Conservation (phyloP, 1,139 yeast genomes). For the Hanseniaspora sp. region DNA sequence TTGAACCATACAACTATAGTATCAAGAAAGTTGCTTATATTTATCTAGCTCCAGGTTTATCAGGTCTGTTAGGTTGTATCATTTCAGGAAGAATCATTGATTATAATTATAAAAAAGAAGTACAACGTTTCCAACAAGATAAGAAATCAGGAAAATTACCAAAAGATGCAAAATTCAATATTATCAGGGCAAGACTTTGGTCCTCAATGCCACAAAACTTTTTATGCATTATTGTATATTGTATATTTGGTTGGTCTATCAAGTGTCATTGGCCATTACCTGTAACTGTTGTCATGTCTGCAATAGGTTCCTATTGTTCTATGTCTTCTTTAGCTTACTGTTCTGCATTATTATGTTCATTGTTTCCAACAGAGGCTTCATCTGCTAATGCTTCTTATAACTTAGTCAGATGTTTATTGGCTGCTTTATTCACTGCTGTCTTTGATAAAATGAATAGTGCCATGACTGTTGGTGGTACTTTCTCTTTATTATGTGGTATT, state of each 20-base stretch:
- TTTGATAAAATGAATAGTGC: constrained; percentile 43
- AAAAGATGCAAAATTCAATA: constrained; percentile 30
- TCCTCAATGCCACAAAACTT: constrained; percentile 32
- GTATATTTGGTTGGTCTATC: constrained; percentile 65
- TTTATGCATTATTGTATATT: constrained; percentile 33
- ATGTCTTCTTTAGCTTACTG: constrained; percentile 42
- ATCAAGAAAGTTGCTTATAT: constrained; percentile 53
- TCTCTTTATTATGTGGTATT: constrained; percentile 34
- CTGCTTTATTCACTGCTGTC: constrained; percentile 57
- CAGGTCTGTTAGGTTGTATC: constrained; percentile 43
- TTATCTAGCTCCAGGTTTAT: constrained; percentile 48
- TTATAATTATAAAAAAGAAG: constrained; percentile 32
- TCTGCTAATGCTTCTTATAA: constrained; percentile 53
- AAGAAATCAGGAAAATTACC: constrained; percentile 19
- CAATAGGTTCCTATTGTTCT: constrained; percentile 43
- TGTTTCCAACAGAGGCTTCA: constrained; percentile 49
- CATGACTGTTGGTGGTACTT: constrained; percentile 54
- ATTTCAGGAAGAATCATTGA: constrained; percentile 41
- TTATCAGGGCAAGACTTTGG: constrained; percentile 40
- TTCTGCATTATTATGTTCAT: constrained; percentile 48
- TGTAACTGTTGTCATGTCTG: constrained; percentile 46
- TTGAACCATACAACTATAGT: constrained; percentile 36
- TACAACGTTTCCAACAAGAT: constrained; percentile 22
- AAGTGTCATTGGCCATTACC: constrained; percentile 40
- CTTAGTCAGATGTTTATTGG: constrained; percentile 46